phyloP scores from a whole-genome alignment of 1,139 yeast genomes.

The Kodamaea plutei region DNA sequence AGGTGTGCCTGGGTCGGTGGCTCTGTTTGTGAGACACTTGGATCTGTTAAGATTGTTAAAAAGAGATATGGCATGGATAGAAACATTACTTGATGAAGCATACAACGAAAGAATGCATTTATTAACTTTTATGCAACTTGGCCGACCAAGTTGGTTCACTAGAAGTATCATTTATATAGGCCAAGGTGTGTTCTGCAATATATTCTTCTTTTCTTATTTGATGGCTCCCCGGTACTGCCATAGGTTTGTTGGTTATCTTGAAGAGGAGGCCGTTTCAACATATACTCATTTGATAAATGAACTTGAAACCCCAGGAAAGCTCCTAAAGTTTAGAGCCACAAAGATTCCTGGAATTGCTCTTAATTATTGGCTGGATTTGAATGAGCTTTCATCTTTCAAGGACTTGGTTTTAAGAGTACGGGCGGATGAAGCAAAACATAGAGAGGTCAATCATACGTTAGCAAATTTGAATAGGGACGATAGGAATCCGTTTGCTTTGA shows the following conservation, averaged over 20 bases:
- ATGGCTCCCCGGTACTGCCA: slow-evolving; percentile 64
- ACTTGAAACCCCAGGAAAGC: slow-evolving; percentile 47
- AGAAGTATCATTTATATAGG: slow-evolving; percentile 54
- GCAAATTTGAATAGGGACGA: slow-evolving; percentile 58
- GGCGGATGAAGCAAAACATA: slow-evolving; percentile 69
- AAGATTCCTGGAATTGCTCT: slow-evolving; percentile 56
- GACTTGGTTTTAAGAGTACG: slow-evolving; percentile 57
- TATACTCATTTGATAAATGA: slow-evolving; percentile 58
- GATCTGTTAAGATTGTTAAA: slow-evolving; percentile 56
- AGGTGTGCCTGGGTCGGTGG: slow-evolving; percentile 78
- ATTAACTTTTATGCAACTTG: slow-evolving; percentile 62
- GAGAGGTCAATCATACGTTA: slow-evolving; percentile 74
- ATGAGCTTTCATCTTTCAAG: slow-evolving; percentile 47
- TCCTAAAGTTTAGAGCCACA: slow-evolving; percentile 45
- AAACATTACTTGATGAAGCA: slow-evolving; percentile 71
- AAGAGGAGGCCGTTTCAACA: slow-evolving; percentile 75
- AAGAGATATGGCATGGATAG: slow-evolving; percentile 75
- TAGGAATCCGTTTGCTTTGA: slow-evolving; percentile 65
- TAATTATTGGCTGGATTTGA: slow-evolving; percentile 57
- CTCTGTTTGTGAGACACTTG: slow-evolving; percentile 64
- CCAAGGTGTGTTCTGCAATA: slow-evolving; percentile 68
- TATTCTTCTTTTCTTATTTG: slow-evolving; percentile 60
- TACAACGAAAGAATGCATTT: slow-evolving; percentile 79
- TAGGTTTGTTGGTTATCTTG: slow-evolving; percentile 73
- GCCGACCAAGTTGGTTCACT: slow-evolving; percentile 61